Percentiles rank a stretch among this genome's conserved stretches.
Evolutionary conservation across 768 basidiomycete species (phyloP).

Genomic region (Trametes punicea): DNA sequence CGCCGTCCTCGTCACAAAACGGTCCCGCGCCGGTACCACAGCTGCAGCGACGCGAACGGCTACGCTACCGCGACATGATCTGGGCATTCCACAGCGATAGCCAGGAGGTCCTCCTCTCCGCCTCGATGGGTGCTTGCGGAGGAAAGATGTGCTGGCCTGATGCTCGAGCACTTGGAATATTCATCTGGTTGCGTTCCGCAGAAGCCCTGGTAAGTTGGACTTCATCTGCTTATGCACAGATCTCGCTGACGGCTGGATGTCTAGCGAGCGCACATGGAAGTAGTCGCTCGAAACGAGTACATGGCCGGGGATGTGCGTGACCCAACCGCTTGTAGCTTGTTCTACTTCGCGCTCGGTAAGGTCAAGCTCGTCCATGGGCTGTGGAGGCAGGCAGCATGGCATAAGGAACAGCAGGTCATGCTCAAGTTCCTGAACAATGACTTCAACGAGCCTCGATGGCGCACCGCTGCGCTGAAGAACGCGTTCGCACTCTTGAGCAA

Average conservation of each 20-base stretch:
- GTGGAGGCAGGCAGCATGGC: conserved; percentile 94
- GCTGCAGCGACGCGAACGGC: conserved; percentile 65
- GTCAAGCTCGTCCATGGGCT: conserved; percentile 88
- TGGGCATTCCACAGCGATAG: conserved; percentile 98
- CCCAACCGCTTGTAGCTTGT: conserved; percentile 84
- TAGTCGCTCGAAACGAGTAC: conserved; percentile 89
- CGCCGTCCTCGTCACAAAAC: conserved; percentile 39
- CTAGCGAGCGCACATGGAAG: conserved; percentile 80
- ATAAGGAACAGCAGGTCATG: conserved; percentile 86
- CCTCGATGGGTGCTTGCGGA: conserved; percentile 67
- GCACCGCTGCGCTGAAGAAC: conserved; percentile 92
- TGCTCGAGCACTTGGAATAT: conserved; percentile 80
- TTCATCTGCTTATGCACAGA: background rate
- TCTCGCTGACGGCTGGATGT: background rate
- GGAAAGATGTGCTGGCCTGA: conserved; percentile 90
- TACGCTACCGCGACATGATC: conserved; percentile 90
- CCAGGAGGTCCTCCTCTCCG: conserved; percentile 76
- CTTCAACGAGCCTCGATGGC: conserved; percentile 81
- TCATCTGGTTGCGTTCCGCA: conserved; percentile 80
- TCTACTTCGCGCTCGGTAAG: conserved; percentile 94
- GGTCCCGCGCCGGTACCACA: conserved; percentile 29
- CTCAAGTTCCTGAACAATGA: conserved; percentile 91
- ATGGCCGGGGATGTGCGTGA: conserved; percentile 85
- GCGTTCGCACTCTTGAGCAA: conserved; percentile 90
- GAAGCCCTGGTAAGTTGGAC: conserved; percentile 67